These are phyloP conservation scores for Scalesia atractyloides DNA, from an alignment of 129 eudicot genomes.

Conservation along the genomic window DNA sequence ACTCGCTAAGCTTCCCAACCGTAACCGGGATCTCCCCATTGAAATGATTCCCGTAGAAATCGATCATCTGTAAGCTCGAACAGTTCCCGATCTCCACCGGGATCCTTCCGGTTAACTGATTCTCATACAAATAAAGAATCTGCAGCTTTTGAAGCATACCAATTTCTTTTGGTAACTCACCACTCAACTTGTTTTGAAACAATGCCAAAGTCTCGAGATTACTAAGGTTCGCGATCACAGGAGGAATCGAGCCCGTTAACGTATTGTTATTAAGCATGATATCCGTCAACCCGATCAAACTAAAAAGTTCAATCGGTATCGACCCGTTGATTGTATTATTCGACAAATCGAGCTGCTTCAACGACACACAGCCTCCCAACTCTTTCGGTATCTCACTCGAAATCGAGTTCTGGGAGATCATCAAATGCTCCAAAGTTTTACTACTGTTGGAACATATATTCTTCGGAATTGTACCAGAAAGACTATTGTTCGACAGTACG, in stretches of 20 bases:
- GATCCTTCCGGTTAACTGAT: slow-evolving; percentile 72
- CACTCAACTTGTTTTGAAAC: slow-evolving; percentile 64
- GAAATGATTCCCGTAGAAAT: slow-evolving; percentile 83
- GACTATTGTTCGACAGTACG: slow-evolving; percentile 65
- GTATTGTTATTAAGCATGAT: slow-evolving; percentile 75
- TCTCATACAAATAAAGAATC: slow-evolving; percentile 66
- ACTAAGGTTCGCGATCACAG: slow-evolving; percentile 62
- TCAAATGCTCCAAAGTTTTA: slow-evolving; percentile 58
- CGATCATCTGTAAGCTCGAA: slow-evolving; percentile 86
- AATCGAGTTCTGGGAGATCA: slow-evolving; percentile 58
- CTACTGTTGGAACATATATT: slow-evolving; percentile 62
- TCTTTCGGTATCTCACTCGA: slow-evolving; percentile 73
- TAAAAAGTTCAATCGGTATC: slow-evolving; percentile 64
- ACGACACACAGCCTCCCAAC: slow-evolving; percentile 52
- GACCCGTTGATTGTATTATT: slow-evolving; percentile 80
- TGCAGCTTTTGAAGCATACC: slow-evolving; percentile 69
- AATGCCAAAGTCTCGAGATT: slow-evolving; percentile 71
- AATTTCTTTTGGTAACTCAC: slow-evolving; percentile 76
- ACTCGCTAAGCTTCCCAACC: slow-evolving; percentile 66
- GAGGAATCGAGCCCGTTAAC: slow-evolving; percentile 60
- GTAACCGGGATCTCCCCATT: slow-evolving; percentile 65
- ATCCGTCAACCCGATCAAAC: slow-evolving; percentile 60
- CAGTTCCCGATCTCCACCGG: slow-evolving; percentile 94
- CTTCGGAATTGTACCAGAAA: slow-evolving; percentile 65
- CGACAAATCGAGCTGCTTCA: slow-evolving; percentile 81